Evolutionary conservation across 257 asterid species (phyloP), one percentile per base, ranked within the genome.

Genomic region (Avicennia marina): DNA sequence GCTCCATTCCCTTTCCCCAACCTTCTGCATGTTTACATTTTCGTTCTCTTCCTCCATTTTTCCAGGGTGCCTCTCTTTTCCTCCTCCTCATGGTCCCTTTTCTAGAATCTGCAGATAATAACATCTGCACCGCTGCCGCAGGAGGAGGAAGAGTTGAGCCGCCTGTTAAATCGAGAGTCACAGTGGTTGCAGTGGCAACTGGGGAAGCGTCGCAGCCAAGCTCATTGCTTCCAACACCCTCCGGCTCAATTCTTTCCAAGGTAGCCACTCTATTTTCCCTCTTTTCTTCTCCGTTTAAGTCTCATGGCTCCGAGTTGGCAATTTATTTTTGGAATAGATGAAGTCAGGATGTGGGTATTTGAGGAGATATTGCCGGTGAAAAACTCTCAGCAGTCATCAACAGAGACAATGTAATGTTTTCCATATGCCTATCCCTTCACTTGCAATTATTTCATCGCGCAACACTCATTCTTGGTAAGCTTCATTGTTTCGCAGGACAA

Each of bases 141-240:
- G n/a, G n/a, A n/a, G n/a, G n/a, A n/a, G n/a, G n/a, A n/a, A n/a
- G n/a, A n/a, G n/a, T n/a, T n/a, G n/a, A n/a, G n/a, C n/a, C 41
- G 0, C 41, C 13, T 3, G 13, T 11, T 36, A 36, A 36, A 68
- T 88, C 81, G 0, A 81, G 69, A 69, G 94, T 89, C 69, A 73
- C 96, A 29, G 85, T 89, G 39, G 86, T 89, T 19, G 95, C 33
- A 85, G 95, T 39, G 96, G 96, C 45, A 89, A 89, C 56, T 89
- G 96, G 96, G 96, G 95, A 1, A 85, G 95, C 75, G 96, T 89
- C 27, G 94, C 96, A 10, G 75, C 94, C 64, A 89, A 83, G 74
- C 96, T 89, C 77, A 83, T 85, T 69, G 96, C 94, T 8, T 81
- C 87, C 69, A 85, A 85, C 70, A 71, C 95, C 21, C 78, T 79